Evolutionary conservation across 768 basidiomycete genomes (phyloP), one percentile per base, ranked within the genome.

Genomic region (Albatrellus ellisii): DNA sequence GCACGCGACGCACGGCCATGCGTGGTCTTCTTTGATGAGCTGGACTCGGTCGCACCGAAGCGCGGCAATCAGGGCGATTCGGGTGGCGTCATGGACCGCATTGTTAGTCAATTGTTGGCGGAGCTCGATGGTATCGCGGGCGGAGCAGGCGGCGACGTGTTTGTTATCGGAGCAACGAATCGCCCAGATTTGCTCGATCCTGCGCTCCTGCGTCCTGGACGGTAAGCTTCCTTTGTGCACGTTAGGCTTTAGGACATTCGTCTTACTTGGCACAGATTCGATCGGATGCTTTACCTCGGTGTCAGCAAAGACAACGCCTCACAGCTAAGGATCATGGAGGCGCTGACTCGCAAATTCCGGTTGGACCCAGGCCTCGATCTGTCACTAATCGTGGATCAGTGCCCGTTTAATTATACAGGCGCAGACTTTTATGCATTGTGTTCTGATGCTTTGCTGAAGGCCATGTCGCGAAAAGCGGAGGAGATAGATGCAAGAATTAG

Each of bases 401-500:
- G 92, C 47, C 81, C 89, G 0, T 88, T 92, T 67, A 89, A 91
- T 56, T 91, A 82, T 56, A 98, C 95, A 2, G 95, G 95, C 33
- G 95, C 95, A 31, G 95, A 99, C 58, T 91, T 98, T 48, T 98
- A 99, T 64, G 95, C 95, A 0, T 65, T 99, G 7, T 98, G 95
- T 59, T 85, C 90, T 4, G 94, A 99, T 60, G 92, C 95, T 1
- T 77, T 99, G 72, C 68, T 99, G 43, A 85, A 86, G 57, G 89
- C 95, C 8, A 94, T 99, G 79, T 79, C 88, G 17, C 66, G 85
- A 27, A 89, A 82, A 50, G 92, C 95, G 0, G 71, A 74, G 46
- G 72, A 71, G 38, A 63, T 98, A 11, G 94, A 98, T 46, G 56
- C 54, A 6, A 78, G 73, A 51, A 81, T 98, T 36, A 75, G 83